phyloP scores from a whole-genome alignment of 2,329 filamentous ascomycete genomes.

The Neofusicoccum cordaticola region DNA sequence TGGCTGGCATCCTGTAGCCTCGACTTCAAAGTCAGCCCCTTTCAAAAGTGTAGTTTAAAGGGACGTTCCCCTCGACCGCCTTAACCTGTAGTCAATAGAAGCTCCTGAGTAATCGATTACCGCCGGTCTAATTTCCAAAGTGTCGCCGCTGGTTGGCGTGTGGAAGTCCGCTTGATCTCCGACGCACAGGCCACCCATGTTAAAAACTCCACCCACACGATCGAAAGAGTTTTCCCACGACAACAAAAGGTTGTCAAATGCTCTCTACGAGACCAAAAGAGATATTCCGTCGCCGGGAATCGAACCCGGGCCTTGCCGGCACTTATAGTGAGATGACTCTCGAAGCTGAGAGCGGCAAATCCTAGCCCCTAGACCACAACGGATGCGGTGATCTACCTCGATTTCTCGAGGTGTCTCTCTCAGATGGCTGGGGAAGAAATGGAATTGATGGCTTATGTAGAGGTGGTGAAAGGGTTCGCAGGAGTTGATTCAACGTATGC shows the following conservation, averaged over 20 bases:
- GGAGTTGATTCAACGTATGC: too few relatives aligned
- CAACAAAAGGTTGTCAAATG: neutral
- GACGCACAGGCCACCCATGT: neutral
- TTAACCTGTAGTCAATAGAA: neutral
- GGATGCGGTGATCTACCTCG: constrained; percentile 16
- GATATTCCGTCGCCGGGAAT: constrained; percentile 34
- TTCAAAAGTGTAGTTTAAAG: neutral
- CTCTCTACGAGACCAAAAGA: neutral
- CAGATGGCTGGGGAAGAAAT: neutral
- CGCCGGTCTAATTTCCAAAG: neutral
- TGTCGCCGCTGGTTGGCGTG: neutral
- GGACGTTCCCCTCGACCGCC: neutral
- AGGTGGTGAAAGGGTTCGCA: too few relatives aligned
- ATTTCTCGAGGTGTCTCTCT: neutral
- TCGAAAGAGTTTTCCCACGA: neutral
- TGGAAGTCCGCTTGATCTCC: neutral
- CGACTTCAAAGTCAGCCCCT: neutral
- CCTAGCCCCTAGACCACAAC: constrained; percentile 31
- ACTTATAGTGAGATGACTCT: constrained; percentile 16
- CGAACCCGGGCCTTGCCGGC: constrained; percentile 36
- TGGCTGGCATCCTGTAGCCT: neutral
- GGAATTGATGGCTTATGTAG: neutral
- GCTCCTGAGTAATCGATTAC: neutral
- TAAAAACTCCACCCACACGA: neutral
- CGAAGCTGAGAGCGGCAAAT: constrained; percentile 33